Evolutionary conservation across 345 rosid genomes (phyloP), one percentile per base, ranked within the genome.

Genomic region (Hibiscus syriacus): DNA sequence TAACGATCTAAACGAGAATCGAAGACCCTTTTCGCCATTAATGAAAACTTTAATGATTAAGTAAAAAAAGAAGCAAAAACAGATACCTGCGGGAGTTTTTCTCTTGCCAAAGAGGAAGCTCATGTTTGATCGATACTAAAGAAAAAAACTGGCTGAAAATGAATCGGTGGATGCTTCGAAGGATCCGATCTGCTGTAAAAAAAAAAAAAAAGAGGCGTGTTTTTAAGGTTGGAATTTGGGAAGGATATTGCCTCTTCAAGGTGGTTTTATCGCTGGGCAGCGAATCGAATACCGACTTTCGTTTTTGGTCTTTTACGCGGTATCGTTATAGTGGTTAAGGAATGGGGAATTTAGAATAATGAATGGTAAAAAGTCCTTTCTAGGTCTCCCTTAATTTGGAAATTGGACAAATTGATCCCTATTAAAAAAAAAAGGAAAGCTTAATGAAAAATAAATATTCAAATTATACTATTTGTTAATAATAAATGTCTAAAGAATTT

Each of bases 61-160:
- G 53, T 30, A 29, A 17, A 8, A 32, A 32, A 5, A 13, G 23
- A 48, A 48, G n/a, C n/a, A 48, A 48, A 48, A 48, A 48, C 53
- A 48, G 53, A 17, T 20, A 64, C 94, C 94, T 76, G 90, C 90
- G 34, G 89, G 90, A 53, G 86, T 84, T 70, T 88, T 88, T 71
- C 78, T 76, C 83, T 81, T 82, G 79, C 94, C 90, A 74, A 88
- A 88, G 65, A 88, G 79, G 86, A 86, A 88, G 79, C 94, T 88
- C 94, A 86, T 88, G 81, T 43, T 58, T 19, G 56, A 45, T 3
- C 56, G 57, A 43, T 27, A 13, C 43, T 27, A 41, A 36, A 36
- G 9, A 12, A n/a, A n/a, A 69, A 43, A 4, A 5, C 32, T 23
- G 3, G 2, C 49, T 5, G 70, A 32, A 16, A 41, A 32, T 2